Percentiles rank a stretch among this genome's conserved stretches.
These are phyloP conservation scores for Cetraspora pellucida DNA, from an alignment of 192 early-diverging fungal species.

Conservation along the genomic window DNA sequence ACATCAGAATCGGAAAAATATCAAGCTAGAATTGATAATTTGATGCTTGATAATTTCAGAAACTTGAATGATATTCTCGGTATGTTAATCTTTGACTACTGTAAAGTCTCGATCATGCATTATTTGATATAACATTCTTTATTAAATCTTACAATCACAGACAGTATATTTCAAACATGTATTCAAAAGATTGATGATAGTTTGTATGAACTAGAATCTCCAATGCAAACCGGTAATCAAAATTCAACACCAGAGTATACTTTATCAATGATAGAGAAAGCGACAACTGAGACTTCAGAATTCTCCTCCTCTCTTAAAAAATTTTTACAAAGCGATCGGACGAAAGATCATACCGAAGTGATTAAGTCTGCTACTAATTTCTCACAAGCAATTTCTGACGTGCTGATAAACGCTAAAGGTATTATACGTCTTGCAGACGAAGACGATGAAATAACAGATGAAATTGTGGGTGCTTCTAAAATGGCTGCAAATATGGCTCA, in stretches of 20 bases:
- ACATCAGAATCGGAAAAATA: constrained; percentile 49
- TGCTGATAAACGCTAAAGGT: constrained; percentile 89
- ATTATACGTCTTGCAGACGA: constrained; percentile 79
- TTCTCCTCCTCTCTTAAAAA: constrained; percentile 52
- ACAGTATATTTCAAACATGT: constrained; percentile 86
- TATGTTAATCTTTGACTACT: constrained; percentile 24
- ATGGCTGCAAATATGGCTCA: constrained; percentile 66
- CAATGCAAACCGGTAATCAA: constrained; percentile 81
- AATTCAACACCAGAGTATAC: constrained; percentile 90
- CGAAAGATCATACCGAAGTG: constrained; percentile 82
- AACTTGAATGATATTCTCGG: constrained; percentile 75
- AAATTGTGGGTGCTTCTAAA: constrained; percentile 70
- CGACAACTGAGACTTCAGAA: constrained; percentile 65
- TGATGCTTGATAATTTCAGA: constrained; percentile 64
- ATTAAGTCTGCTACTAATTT: constrained; percentile 80
- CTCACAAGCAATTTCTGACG: constrained; percentile 78
- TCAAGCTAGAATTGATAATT: constrained; percentile 65
- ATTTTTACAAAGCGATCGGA: constrained; percentile 46
- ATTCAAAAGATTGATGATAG: constrained; percentile 88
- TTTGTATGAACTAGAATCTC: constrained; percentile 82
- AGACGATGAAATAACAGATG: constrained; percentile 75
- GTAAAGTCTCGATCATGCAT: constrained; percentile 33
- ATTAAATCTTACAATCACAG: constrained; percentile 41
- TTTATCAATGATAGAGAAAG: constrained; percentile 88
- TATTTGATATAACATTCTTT: constrained; percentile 18